These are phyloP conservation scores for Eremothecium coryli DNA, from an alignment of 1,139 yeast genomes.

Conservation along the genomic window DNA sequence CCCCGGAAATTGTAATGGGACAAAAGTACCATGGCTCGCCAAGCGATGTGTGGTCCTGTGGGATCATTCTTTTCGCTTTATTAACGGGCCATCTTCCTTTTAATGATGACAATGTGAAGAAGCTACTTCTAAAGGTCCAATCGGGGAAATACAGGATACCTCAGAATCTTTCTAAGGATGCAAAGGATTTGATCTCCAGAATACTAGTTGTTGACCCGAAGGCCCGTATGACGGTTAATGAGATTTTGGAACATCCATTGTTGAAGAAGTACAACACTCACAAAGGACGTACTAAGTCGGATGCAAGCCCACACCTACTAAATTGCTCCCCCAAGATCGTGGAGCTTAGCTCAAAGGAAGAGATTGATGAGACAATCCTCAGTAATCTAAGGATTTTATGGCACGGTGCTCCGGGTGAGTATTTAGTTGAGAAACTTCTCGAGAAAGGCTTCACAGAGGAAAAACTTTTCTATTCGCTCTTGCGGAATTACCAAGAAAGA, in stretches of 20 bases:
- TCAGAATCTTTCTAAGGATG: constrained; percentile 62
- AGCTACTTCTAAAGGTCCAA: constrained; percentile 61
- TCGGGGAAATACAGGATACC: constrained; percentile 72
- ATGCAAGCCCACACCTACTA: constrained; percentile 21
- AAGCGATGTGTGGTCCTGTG: constrained; percentile 82
- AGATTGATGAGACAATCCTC: constrained; percentile 73
- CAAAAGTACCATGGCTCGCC: constrained; percentile 73
- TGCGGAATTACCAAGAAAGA: constrained; percentile 72
- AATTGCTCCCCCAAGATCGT: constrained; percentile 20
- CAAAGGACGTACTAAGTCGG: constrained; percentile 32
- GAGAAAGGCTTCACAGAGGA: constrained; percentile 64
- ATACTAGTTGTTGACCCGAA: constrained; percentile 78
- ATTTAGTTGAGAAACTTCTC: constrained; percentile 51
- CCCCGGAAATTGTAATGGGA: constrained; percentile 78
- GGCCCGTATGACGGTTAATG: constrained; percentile 64
- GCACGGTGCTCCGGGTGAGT: constrained; percentile 70
- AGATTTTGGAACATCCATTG: constrained; percentile 71
- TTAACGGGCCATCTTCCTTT: constrained; percentile 74
- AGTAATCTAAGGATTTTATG: constrained; percentile 80
- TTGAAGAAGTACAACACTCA: constrained; percentile 49
- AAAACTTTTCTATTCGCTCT: constrained; percentile 77
- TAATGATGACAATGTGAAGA: constrained; percentile 71
- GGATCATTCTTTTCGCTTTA: constrained; percentile 68
- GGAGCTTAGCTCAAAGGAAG: constrained; percentile 38
- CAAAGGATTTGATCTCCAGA: constrained; percentile 71